phyloP scores from a whole-genome alignment of 2,329 filamentous ascomycete genomes.

The Apiospora malaysiana region DNA sequence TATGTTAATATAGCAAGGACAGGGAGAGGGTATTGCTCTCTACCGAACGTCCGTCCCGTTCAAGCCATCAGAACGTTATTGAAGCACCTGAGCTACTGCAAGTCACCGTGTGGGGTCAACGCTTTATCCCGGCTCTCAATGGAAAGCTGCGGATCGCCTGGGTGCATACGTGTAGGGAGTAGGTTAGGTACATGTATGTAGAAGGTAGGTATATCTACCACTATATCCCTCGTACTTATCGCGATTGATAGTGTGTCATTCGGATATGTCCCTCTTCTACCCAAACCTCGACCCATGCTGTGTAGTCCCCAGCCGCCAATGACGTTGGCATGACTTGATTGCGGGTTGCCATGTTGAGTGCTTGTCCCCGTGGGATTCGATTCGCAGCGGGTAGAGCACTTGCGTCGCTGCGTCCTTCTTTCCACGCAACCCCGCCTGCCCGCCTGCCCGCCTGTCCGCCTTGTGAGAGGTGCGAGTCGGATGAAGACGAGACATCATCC shows the following conservation, averaged over 20 bases:
- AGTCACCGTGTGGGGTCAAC: slow-evolving; percentile 5
- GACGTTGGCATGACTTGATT: neutral
- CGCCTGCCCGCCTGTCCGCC: too few relatives aligned
- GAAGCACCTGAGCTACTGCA: slow-evolving; percentile 17
- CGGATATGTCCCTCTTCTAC: neutral
- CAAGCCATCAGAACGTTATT: slow-evolving; percentile 5
- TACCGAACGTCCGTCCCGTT: neutral
- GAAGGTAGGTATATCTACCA: neutral
- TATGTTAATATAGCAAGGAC: too few relatives aligned
- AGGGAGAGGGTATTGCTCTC: neutral
- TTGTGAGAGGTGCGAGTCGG: neutral
- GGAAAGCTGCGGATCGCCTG: slow-evolving; percentile 9
- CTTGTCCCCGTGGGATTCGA: neutral
- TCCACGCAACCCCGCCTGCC: neutral
- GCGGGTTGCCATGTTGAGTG: neutral
- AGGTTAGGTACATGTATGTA: too few relatives aligned
- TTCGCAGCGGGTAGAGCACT: slow-evolving; percentile 1
- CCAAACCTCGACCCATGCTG: too few relatives aligned
- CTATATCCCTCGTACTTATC: neutral
- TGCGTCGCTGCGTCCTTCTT: neutral
- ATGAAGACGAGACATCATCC: slow-evolving; percentile 10
- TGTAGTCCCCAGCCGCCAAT: too few relatives aligned
- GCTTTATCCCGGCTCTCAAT: slow-evolving; percentile 13
- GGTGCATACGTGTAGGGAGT: too few relatives aligned
- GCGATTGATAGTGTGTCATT: neutral